Evolutionary conservation across 2,329 filamentous ascomycete species (phyloP).

Genomic region (Atkinsonella texensis): DNA sequence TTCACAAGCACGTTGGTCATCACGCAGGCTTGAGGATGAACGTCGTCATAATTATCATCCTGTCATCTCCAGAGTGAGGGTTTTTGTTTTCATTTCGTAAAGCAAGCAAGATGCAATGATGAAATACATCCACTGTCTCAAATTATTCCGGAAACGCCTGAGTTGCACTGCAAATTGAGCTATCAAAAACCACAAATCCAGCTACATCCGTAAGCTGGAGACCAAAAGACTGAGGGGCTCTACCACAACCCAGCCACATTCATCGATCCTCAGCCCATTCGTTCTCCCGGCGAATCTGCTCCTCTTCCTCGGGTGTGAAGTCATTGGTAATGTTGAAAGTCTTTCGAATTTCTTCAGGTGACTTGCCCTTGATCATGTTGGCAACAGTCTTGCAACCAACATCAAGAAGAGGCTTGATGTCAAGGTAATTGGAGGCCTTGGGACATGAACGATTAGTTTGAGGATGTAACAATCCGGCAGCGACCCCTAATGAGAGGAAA

Average conservation of each 20-base stretch:
- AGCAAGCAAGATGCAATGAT: background rate
- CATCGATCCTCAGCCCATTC: constrained; percentile 82
- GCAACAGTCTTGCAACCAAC: constrained; percentile 95
- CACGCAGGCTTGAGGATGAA: background rate
- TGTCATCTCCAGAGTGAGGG: background rate
- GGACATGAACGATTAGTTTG: background rate
- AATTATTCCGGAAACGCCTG: constrained; percentile 12
- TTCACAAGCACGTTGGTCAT: background rate
- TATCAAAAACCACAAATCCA: background rate
- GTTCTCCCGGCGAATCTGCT: constrained; percentile 88
- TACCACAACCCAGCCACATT: constrained; percentile 11
- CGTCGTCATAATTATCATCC: background rate
- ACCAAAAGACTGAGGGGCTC: background rate
- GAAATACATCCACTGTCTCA: constrained; percentile 6
- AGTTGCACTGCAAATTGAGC: constrained; percentile 4
- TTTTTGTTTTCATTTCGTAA: background rate
- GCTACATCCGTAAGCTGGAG: background rate
- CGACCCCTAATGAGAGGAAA: too few species aligned
- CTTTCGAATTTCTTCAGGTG: constrained; percentile 96
- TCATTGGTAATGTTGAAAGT: constrained; percentile 99
- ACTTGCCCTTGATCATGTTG: constrained; percentile 99
- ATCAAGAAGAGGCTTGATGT: constrained; percentile 95
- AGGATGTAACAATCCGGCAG: too few species aligned
- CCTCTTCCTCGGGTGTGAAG: constrained; percentile 97
- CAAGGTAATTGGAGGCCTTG: constrained; percentile 93